Evolutionary conservation across 176 grass and related monocot genomes (phyloP).

Genomic region (Juncus effusus): DNA sequence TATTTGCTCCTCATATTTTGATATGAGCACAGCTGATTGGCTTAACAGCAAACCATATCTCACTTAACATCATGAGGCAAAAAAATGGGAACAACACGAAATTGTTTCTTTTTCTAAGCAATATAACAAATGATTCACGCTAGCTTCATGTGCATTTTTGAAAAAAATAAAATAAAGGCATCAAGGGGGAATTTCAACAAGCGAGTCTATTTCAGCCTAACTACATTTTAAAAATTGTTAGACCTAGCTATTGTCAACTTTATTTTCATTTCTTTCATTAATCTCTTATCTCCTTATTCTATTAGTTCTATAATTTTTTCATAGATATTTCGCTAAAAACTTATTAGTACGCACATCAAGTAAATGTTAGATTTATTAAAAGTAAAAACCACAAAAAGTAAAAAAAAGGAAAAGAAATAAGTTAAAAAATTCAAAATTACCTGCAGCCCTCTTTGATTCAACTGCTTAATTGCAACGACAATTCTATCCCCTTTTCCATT

Average conservation of each 20-base stretch:
- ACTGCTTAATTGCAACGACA: conserved; percentile 70
- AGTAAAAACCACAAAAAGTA: too few relatives aligned
- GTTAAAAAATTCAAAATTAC: conserved; percentile 28
- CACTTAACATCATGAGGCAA: too few relatives aligned
- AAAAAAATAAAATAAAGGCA: background rate
- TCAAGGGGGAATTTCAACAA: background rate
- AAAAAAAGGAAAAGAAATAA: too few relatives aligned
- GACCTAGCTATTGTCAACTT: background rate
- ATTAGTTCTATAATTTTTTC: too few relatives aligned
- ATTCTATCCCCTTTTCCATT: conserved; percentile 49
- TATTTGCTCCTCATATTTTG: too few relatives aligned
- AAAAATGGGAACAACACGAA: background rate
- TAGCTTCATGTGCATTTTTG: conserved; percentile 1
- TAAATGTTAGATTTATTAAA: background rate
- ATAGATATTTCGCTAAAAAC: too few relatives aligned
- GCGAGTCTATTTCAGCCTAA: background rate
- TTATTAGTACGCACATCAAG: too few relatives aligned
- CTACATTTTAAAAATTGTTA: background rate
- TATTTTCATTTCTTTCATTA: conserved; percentile 1
- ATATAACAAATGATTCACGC: conserved; percentile 6
- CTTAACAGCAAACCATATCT: too few relatives aligned
- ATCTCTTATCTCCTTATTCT: too few relatives aligned
- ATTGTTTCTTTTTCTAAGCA: background rate
- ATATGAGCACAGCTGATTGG: too few relatives aligned
- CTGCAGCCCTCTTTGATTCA: conserved; percentile 77